Conservation (phyloP, 768 basidiomycete genomes). For the Tylopilus cervinicoccineus region DNA sequence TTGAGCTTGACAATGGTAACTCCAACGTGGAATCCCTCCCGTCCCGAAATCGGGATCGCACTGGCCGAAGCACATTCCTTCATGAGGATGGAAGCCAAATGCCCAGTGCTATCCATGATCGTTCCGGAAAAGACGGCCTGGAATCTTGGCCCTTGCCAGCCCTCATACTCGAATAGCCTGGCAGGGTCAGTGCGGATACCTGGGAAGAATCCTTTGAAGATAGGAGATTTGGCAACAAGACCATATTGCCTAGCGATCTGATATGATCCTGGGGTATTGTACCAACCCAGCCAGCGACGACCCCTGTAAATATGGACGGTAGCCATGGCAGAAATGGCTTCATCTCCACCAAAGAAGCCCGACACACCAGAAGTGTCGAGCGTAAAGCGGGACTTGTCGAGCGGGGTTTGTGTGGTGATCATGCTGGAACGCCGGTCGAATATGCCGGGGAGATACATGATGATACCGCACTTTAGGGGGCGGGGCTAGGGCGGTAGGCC, state of each 20-base stretch:
- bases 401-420: not conserved
- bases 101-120: slow-evolving; percentile 1
- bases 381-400: slow-evolving; percentile 2
- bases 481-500: too few relatives aligned
- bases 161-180: not conserved
- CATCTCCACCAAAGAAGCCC: slow-evolving; percentile 31
- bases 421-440: slow-evolving; percentile 5
- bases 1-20: not conserved
- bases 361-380: slow-evolving; percentile 27
- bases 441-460: slow-evolving; percentile 3
- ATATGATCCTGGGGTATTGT: slow-evolving; percentile 33
- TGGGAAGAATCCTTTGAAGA: slow-evolving; percentile 13
- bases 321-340: slow-evolving; percentile 30
- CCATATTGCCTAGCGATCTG: slow-evolving; percentile 25
- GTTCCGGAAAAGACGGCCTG: not conserved
- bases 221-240: slow-evolving; percentile 12
- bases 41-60: not conserved
- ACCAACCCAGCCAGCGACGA: slow-evolving; percentile 30
- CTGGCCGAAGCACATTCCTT: not conserved
- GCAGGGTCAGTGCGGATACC: slow-evolving; percentile 14
- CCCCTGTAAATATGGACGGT: slow-evolving; percentile 25
- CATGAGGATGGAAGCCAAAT: slow-evolving; percentile 3
- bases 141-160: slow-evolving; percentile 1
- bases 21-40: not conserved
- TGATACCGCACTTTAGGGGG: too few relatives aligned